These are phyloP conservation scores for Leptodontidium sp. DNA, from an alignment of 2,329 filamentous ascomycete genomes.

Conservation along the genomic window DNA sequence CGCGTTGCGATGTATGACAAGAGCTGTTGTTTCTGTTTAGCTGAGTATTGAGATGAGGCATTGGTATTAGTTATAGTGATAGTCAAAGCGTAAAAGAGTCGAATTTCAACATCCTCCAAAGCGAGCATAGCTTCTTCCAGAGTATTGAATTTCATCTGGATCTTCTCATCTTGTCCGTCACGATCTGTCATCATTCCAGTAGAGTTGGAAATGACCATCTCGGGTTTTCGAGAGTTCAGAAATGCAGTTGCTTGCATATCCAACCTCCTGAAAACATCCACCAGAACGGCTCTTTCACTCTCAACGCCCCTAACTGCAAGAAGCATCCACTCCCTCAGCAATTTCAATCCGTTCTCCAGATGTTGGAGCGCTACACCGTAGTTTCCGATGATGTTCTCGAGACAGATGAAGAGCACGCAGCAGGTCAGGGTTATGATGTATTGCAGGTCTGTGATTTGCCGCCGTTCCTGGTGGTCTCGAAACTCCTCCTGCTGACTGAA, in stretches of 20 bases:
- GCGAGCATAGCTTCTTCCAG: too few relatives aligned
- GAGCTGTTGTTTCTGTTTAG: too few relatives aligned
- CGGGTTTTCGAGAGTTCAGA: conserved; percentile 28
- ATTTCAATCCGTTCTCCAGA: conserved; percentile 30
- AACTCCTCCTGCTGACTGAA: too few relatives aligned
- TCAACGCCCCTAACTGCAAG: not conserved
- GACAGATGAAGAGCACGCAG: conserved; percentile 36
- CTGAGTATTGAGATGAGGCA: too few relatives aligned
- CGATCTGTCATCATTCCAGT: too few relatives aligned
- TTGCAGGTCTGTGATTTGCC: not conserved
- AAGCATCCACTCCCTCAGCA: conserved; percentile 29
- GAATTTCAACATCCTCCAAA: too few relatives aligned
- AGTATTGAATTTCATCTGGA: too few relatives aligned
- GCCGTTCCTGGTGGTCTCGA: too few relatives aligned
- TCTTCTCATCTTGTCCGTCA: too few relatives aligned
- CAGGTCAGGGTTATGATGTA: conserved; percentile 30
- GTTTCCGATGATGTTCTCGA: conserved; percentile 35
- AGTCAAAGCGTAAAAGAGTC: too few relatives aligned
- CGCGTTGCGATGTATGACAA: too few relatives aligned
- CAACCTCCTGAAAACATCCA: conserved; percentile 24
- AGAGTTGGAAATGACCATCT: conserved; percentile 3
- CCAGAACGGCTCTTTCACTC: not conserved
- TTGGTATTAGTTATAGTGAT: too few relatives aligned
- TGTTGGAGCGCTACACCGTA: conserved; percentile 30
- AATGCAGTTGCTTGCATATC: conserved; percentile 36